Evolutionary conservation across 2,329 filamentous ascomycete species (phyloP), one percentile per base, ranked within the genome.

Genomic region (Colletotrichum gigasporum): DNA sequence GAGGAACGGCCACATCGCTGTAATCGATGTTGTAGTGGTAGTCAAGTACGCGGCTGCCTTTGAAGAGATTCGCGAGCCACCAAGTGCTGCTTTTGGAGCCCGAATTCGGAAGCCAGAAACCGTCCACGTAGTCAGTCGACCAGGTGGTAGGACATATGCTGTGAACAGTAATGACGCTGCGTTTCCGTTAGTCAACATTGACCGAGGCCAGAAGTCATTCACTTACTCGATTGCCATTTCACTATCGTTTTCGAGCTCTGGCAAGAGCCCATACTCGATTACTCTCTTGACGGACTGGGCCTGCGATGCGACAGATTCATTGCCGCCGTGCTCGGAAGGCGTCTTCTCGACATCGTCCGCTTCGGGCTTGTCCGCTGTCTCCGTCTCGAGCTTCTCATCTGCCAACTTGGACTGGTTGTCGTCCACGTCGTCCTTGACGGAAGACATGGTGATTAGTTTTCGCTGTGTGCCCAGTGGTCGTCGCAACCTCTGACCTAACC

Each of bases 141-240:
- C 47, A 51, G 5, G 30, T n/a, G 20, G 32, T 51, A 51, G 6
- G 32, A 20, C 30, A 45, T 9, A 63, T 35, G 22, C 59, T 30
- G 30, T 63, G 59, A 3, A 63, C 52, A 11, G 20, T 41, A 5
- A 63, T 6, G 5, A 63, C 37, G 18, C 58, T 62, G 8, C 4
- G 3, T 24, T 8, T 10, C 20, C 22, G 32, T 57, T 18, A 47
- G 24, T 42, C 8, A 42, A 6, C 7, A 20, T 9, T n/a, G n/a
- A n/a, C n/a, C n/a, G n/a, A n/a, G n/a, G 8, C 12, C 20, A 44
- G n/a, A n/a, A n/a, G n/a, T n/a, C n/a, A 26, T 4, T 3, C 8
- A 42, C 10, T 39, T 39, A 4, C n/a, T 39, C 35, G 0, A n/a
- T 16, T 16, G 35, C 35, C 35, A n/a, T 5, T 0, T 39, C 35